Conservation (phyloP, 768 basidiomycete genomes). For the Lactarius pseudohatsudake region DNA sequence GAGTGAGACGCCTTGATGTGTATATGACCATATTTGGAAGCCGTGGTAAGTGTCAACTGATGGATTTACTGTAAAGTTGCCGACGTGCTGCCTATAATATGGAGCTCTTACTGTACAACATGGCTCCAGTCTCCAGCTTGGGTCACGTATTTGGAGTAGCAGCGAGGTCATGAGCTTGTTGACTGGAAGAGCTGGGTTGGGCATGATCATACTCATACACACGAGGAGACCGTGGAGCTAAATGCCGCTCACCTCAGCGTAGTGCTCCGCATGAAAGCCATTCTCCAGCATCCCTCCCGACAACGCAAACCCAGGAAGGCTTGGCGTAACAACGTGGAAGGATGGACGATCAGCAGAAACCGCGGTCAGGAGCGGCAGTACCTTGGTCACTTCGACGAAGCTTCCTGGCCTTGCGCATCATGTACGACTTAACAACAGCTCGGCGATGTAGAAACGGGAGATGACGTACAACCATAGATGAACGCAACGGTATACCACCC, state of each 20-base stretch:
- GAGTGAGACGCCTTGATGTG: not conserved
- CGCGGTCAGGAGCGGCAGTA: slow-evolving; percentile 26
- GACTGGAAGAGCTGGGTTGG: slow-evolving; percentile 20
- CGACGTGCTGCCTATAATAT: not conserved
- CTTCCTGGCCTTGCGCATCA: no score
- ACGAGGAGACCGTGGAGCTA: not conserved
- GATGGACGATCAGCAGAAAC: slow-evolving; percentile 43
- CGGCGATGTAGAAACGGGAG: no score
- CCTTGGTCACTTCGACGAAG: no score
- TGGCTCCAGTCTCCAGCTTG: slow-evolving; percentile 52
- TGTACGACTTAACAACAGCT: no score
- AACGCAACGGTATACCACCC: no score
- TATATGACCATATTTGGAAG: not conserved
- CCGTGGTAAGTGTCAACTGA: no score
- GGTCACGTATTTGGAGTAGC: slow-evolving; percentile 38
- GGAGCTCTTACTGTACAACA: slow-evolving; percentile 31
- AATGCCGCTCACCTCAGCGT: slow-evolving; percentile 43
- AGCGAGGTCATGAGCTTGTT: slow-evolving; percentile 37
- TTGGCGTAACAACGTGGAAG: slow-evolving; percentile 55
- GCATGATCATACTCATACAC: no score
- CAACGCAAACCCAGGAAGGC: slow-evolving; percentile 55
- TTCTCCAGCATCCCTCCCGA: slow-evolving; percentile 50
- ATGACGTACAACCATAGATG: no score
- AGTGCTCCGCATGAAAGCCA: slow-evolving; percentile 47
- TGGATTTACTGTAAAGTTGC: not conserved